Percentiles rank a stretch among this genome's conserved stretches.
These are phyloP conservation scores for Jackrogersella multiformis DNA, from an alignment of 495 filamentous ascomycete species.

Conservation along the genomic window DNA sequence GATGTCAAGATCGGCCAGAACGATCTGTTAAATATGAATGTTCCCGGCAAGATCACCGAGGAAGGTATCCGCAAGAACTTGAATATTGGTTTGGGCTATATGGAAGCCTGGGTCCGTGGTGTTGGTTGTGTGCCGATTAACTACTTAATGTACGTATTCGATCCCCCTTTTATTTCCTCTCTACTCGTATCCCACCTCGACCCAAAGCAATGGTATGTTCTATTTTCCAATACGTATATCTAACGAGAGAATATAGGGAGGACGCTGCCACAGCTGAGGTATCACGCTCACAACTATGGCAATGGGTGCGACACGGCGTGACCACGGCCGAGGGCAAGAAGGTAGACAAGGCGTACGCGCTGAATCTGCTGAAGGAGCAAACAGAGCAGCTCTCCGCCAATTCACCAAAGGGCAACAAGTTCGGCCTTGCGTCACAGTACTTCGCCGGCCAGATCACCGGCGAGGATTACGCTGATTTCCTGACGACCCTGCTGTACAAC, in stretches of 20 bases:
- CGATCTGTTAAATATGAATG: slow-evolving; percentile 98
- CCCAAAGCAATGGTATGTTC: no score
- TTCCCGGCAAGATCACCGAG: slow-evolving; percentile 92
- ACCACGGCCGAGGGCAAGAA: slow-evolving; percentile 88
- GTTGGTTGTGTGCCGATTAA: slow-evolving; percentile 98
- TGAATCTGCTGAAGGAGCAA: slow-evolving; percentile 86
- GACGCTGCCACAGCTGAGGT: slow-evolving; percentile 98
- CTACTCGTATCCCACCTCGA: no score
- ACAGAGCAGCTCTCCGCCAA: slow-evolving; percentile 76
- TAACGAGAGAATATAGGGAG: slow-evolving; percentile 62
- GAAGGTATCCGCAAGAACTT: slow-evolving; percentile 98
- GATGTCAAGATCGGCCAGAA: slow-evolving; percentile 87
- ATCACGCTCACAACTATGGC: slow-evolving; percentile 91
- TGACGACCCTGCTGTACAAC: slow-evolving; percentile 91
- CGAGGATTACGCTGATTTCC: slow-evolving; percentile 96
- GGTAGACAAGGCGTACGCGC: slow-evolving; percentile 89
- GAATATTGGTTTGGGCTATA: slow-evolving; percentile 95
- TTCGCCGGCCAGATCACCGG: slow-evolving; percentile 93
- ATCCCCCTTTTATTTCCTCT: slow-evolving; percentile 12
- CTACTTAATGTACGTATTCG: slow-evolving; percentile 79
- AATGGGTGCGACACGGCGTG: slow-evolving; percentile 90
- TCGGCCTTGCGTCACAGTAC: slow-evolving; percentile 87
- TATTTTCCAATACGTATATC: slow-evolving; percentile 8
- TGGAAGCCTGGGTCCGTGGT: slow-evolving; percentile 97
- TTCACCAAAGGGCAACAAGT: slow-evolving; percentile 91